Conservation (phyloP, 805 yeast species). For the Kluyveromyces wickerhamii region DNA sequence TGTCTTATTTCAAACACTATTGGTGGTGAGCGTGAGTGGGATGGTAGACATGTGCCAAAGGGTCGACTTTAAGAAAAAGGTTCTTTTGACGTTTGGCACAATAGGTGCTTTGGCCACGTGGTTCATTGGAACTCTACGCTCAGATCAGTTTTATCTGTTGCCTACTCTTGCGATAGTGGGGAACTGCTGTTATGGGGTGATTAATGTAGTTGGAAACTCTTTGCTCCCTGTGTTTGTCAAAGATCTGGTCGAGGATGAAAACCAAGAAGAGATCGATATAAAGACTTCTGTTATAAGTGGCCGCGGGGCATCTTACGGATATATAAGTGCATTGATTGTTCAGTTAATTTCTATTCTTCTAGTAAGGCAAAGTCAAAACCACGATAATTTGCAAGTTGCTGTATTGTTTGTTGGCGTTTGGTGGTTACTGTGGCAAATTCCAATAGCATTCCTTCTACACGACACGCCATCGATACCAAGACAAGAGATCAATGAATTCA, state of each 20-base stretch:
- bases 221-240: constrained; percentile 54
- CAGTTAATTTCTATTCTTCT: constrained; percentile 52
- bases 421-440: constrained; percentile 71
- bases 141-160: constrained; percentile 26
- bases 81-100: constrained; percentile 49
- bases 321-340: constrained; percentile 58
- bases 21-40: constrained; percentile 71
- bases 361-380: constrained; percentile 26
- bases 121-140: constrained; percentile 30
- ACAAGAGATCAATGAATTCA: constrained; percentile 4
- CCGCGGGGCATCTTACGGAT: constrained; percentile 63
- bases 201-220: constrained; percentile 73
- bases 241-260: constrained; percentile 25
- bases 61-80: constrained; percentile 42
- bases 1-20: constrained; percentile 63
- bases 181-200: constrained; percentile 68
- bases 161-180: constrained; percentile 52
- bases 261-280: constrained; percentile 25
- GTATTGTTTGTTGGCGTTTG: constrained; percentile 60
- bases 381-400: constrained; percentile 42
- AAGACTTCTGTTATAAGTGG: constrained; percentile 52
- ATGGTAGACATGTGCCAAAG: constrained; percentile 46
- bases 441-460: constrained; percentile 41
- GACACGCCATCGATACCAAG: constrained; percentile 11
- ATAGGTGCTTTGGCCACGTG: constrained; percentile 52